Base-by-base conservation (phyloP, 2,329 filamentous ascomycete species). In the Talaromyces amestolkiae region DNA sequence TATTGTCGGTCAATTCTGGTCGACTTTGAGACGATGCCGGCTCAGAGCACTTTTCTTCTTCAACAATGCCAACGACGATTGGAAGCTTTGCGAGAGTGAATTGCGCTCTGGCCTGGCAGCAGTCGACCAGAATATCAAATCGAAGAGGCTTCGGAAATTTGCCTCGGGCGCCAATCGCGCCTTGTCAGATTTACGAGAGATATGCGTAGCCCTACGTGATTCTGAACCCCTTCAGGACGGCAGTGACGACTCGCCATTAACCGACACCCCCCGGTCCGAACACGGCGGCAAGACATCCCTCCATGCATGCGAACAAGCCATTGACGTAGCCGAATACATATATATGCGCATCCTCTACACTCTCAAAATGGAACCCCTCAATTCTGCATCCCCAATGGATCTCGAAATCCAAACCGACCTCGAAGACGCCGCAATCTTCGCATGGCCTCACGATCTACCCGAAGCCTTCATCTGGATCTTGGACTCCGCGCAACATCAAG, bases 61-160 rank as follows among this genome's bases (percentile, higher is more conserved):
- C 59, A 61, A 47, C 43, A 33, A 61, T 27, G 59, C 17, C 24
- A 61, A 61, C 31, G 41, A 61, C 17, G 59, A 61, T 49, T 61
- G 59, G 59, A 47, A 61, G 43, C 39, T 61, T 9, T 61, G 43
- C 11, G 41, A 47, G 33, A 19, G 24, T 8, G 43, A 61, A n/a
- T 15, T 61, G 31, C 43, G 24, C 43, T 47, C 31, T 0, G 31
- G 3, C 1, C n/a, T 51, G 43, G 11, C 43, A 7, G 11, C 45
- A 31, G 5, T 47, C 5, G 33, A 24, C 31, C 43, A 22, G 45
- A 61, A 31, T 53, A 54, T 33, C 3, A 10, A 54, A 33, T 54
- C 17, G 11, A 54, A 33, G 17, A 54, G 49, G 8, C 27, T 54
- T 54, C 49, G 17, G 15, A 54, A 19, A 17, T 54, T 54, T 35